Conservation (phyloP, 202 grass and related monocot species). For the Musa balbisiana region DNA sequence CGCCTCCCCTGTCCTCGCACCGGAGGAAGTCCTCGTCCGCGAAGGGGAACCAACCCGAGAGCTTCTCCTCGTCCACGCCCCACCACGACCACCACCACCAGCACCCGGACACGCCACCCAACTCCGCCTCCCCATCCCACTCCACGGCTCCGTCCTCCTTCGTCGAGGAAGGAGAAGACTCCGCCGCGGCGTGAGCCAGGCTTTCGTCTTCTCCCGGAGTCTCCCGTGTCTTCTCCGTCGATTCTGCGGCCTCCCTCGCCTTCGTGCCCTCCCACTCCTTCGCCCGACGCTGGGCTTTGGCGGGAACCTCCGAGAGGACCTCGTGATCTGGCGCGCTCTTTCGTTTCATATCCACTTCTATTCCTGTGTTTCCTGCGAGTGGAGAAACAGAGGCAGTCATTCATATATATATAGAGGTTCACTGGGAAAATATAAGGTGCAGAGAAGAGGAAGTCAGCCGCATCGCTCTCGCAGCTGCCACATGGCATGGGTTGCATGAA, state of each 20-base stretch:
- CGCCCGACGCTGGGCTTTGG: slow-evolving; percentile 6
- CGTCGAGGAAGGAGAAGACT: background rate
- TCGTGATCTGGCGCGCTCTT: background rate
- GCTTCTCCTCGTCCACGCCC: slow-evolving; percentile 21
- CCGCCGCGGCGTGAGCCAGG: too few relatives aligned
- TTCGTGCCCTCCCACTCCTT: background rate
- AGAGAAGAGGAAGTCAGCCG: too few relatives aligned
- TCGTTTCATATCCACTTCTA: slow-evolving; percentile 11
- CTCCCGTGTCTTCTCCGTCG: background rate
- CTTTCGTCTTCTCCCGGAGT: background rate
- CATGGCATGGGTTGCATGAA: too few relatives aligned
- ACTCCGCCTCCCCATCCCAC: background rate
- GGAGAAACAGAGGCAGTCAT: too few relatives aligned
- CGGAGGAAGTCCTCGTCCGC: slow-evolving; percentile 14
- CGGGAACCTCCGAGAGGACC: background rate
- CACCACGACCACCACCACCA: slow-evolving; percentile 8
- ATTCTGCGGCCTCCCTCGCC: background rate
- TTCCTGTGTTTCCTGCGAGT: background rate
- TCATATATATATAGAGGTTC: too few relatives aligned
- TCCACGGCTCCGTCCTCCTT: background rate
- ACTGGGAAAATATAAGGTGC: too few relatives aligned
- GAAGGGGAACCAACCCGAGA: slow-evolving; percentile 26
- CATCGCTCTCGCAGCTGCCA: too few relatives aligned
- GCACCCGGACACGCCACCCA: background rate
- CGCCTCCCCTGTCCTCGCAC: background rate